Evolutionary conservation across 108 stramenopile genomes (phyloP), one percentile per base, ranked within the genome.

Genomic region (Nitzschia sp.): DNA sequence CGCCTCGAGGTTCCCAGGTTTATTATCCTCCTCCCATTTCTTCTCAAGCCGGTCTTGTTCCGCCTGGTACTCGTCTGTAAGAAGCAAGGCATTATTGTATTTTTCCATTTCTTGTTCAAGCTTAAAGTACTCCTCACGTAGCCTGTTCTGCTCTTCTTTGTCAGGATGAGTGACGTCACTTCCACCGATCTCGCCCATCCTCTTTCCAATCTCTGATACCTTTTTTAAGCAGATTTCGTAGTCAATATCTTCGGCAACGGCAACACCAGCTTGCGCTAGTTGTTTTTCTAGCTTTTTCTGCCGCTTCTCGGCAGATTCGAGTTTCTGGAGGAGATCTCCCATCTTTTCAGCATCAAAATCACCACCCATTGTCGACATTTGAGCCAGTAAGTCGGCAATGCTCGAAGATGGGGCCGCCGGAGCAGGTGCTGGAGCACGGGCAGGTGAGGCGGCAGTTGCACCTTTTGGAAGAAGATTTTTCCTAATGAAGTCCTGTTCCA

Each of bases 51-150:
- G 47, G 19, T 81, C 67, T 69, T 81, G 78, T 45, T 85, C 78
- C 19, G 78, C 78, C 29, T 71, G 53, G 53, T 85, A 81, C 54
- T 85, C 84, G 45, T 85, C 84, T 16, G 84, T 71, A 8, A 85
- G 16, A 25, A 72, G 47, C 45, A 85, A 48, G 9, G 84, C 84
- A 41, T 58, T 68, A 36, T 71, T 85, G 64, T 81, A 81, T 30
- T 78, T 76, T 54, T 85, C 84, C 84, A 85, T 85, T 22, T 85
- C 80, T 61, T 81, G 84, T 62, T 85, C 84, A 16, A 85, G 72
- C 67, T 79, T 79, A 59, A 81, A 85, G 45, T 85, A 85, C 52
- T 85, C 84, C 52, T 85, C 84, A 8, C 84, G 77, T 15, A 85
- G 68, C 41, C 60, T 53, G 28, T 76, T 79, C 62, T 85, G 78